Conservation (phyloP, 306 rosid species). For the Chamaecrista fasciculata region DNA sequence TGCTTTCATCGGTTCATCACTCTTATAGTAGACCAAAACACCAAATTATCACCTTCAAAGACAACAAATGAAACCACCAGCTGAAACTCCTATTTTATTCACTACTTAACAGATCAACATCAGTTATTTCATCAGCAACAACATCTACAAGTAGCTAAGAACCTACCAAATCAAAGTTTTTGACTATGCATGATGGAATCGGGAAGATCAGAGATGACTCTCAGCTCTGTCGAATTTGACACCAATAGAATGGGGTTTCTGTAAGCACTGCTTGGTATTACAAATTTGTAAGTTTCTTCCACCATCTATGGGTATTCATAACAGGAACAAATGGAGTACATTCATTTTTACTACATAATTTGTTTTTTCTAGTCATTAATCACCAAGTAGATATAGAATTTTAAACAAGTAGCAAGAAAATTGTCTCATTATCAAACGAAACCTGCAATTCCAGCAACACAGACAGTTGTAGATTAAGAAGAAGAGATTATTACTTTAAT, state of each 20-base stretch:
- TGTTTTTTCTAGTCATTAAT: background rate
- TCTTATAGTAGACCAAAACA: background rate
- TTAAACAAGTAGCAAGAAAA: background rate
- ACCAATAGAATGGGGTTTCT: background rate
- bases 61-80: slow-evolving; percentile 10
- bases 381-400: slow-evolving; percentile 3
- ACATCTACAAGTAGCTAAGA: background rate
- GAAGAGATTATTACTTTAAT: slow-evolving; percentile 66
- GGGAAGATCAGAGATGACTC: slow-evolving; percentile 5
- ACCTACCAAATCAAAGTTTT: slow-evolving; percentile 12
- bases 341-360: background rate
- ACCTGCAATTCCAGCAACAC: background rate
- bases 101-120: background rate
- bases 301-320: background rate
- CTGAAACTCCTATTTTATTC: background rate
- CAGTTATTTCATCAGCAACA: background rate
- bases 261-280: slow-evolving; percentile 24
- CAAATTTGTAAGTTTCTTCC: slow-evolving; percentile 6
- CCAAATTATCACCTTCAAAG: slow-evolving; percentile 12
- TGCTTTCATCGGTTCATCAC: background rate
- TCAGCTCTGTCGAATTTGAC: slow-evolving; percentile 22
- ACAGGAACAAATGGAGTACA: background rate
- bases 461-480: background rate
- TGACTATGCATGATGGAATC: background rate
- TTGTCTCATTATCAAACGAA: background rate